Evolutionary conservation across 1,284 basidiomycete species (phyloP).

Genomic region (Papiliotrema fonsecae): DNA sequence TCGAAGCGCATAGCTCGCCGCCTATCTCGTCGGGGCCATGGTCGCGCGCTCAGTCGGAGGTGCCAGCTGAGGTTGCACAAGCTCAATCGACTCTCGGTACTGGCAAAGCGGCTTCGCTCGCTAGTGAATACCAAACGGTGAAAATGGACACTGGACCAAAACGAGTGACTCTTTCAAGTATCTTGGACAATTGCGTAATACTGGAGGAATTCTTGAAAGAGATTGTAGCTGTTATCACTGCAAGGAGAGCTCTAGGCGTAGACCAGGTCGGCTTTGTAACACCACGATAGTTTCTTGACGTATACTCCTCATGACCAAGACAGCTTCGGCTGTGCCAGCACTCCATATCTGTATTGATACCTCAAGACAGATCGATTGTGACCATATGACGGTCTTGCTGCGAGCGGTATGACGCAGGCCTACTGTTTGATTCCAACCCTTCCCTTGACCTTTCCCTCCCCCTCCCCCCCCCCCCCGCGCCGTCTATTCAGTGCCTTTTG

Average conservation of each 20-base stretch:
- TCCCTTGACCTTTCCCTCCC: too few species aligned
- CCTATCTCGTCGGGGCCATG: constrained; percentile 59
- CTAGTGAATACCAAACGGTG: background rate
- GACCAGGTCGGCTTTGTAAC: constrained; percentile 54
- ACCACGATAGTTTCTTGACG: too few species aligned
- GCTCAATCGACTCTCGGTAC: background rate
- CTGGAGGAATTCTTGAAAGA: constrained; percentile 96
- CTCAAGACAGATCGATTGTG: too few species aligned
- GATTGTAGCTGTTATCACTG: constrained; percentile 78
- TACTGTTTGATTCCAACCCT: too few species aligned
- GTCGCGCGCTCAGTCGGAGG: constrained; percentile 54
- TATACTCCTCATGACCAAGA: background rate
- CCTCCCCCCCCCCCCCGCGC: too few species aligned
- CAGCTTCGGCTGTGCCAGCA: background rate
- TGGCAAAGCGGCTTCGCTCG: background rate
- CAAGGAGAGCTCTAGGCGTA: constrained; percentile 76
- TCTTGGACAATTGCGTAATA: constrained; percentile 88
- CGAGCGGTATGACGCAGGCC: too few species aligned
- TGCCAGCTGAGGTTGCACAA: background rate
- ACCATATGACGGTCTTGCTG: too few species aligned
- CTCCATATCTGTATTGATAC: background rate
- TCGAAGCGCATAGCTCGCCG: constrained; percentile 64
- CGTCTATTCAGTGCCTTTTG: too few species aligned
- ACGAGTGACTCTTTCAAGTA: constrained; percentile 12
- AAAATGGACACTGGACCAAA: constrained; percentile 6